Conservation (phyloP, 1,139 yeast species). For the Candida tropicalis region DNA sequence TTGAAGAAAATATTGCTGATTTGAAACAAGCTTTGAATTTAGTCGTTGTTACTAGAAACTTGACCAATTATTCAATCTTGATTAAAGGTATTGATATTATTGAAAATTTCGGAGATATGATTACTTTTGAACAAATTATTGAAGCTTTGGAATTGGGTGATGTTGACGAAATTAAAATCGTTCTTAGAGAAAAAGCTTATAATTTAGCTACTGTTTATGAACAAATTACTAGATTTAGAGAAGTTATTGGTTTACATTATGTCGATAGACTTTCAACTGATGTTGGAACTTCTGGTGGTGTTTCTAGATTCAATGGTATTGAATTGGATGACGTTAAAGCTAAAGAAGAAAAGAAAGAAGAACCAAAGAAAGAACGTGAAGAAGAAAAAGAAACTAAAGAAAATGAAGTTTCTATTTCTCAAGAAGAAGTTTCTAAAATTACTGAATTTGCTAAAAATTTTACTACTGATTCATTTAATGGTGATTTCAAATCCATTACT, state of each 20-base stretch:
- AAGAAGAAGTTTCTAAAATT: slow-evolving; percentile 24
- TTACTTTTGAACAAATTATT: slow-evolving; percentile 34
- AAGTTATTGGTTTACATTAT: slow-evolving; percentile 46
- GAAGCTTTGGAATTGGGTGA: slow-evolving; percentile 26
- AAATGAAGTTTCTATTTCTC: slow-evolving; percentile 18
- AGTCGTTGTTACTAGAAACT: slow-evolving; percentile 56
- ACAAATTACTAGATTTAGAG: slow-evolving; percentile 46
- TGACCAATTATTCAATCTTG: slow-evolving; percentile 60
- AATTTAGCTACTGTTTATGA: slow-evolving; percentile 41
- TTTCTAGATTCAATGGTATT: slow-evolving; percentile 32
- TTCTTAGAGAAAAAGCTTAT: slow-evolving; percentile 38
- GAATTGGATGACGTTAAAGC: slow-evolving; percentile 27
- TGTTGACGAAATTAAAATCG: slow-evolving; percentile 22
- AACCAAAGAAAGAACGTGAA: slow-evolving; percentile 13
- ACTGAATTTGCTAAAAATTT: slow-evolving; percentile 20
- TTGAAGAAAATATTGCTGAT: slow-evolving; percentile 56
- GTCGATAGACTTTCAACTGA: slow-evolving; percentile 33
- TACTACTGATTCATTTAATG: slow-evolving; percentile 13
- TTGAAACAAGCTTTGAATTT: slow-evolving; percentile 59
- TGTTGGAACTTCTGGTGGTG: slow-evolving; percentile 30
- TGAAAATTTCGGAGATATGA: slow-evolving; percentile 34
- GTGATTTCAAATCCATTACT: slow-evolving; percentile 14
- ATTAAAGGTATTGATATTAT: slow-evolving; percentile 39
- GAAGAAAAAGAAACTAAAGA: slow-evolving; percentile 14
- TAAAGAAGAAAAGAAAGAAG: slow-evolving; percentile 12